These are phyloP conservation scores for Boletales sp. DNA, from an alignment of 768 basidiomycete species.

Conservation along the genomic window DNA sequence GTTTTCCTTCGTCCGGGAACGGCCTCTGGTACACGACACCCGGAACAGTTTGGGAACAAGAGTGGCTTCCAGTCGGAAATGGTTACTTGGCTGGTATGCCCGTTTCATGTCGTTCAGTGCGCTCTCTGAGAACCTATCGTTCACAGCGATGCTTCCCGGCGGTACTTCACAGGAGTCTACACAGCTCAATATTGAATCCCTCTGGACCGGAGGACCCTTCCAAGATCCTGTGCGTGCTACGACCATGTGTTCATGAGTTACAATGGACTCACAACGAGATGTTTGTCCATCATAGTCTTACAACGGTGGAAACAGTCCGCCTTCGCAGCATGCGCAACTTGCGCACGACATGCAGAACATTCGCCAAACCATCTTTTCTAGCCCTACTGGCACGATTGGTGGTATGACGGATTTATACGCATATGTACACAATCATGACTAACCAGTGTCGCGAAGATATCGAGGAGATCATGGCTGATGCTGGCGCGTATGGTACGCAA, in stretches of 20 bases:
- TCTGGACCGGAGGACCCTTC: conserved; percentile 76
- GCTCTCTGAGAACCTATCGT: background rate
- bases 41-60: conserved; percentile 51
- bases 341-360: conserved; percentile 49
- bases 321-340: conserved; percentile 40
- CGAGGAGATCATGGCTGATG: conserved; percentile 45
- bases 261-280: background rate
- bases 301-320: conserved; percentile 65
- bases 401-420: conserved; percentile 31
- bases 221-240: conserved; percentile 49
- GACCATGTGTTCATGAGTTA: background rate
- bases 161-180: conserved; percentile 56
- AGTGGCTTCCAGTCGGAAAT: conserved; percentile 71
- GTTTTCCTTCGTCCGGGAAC: conserved; percentile 72
- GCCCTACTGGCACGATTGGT: conserved; percentile 54
- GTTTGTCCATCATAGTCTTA: conserved; percentile 38
- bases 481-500: conserved; percentile 58
- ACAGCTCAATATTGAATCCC: conserved; percentile 71
- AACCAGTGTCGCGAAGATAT: conserved; percentile 39
- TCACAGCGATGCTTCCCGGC: conserved; percentile 61
- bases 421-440: background rate
- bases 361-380: conserved; percentile 55
- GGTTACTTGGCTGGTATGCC: conserved; percentile 60
- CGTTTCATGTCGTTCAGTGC: background rate
- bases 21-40: conserved; percentile 65